Evolutionary conservation across 2,329 filamentous ascomycete species (phyloP).

Genomic region (Orbilia ellipsospora): DNA sequence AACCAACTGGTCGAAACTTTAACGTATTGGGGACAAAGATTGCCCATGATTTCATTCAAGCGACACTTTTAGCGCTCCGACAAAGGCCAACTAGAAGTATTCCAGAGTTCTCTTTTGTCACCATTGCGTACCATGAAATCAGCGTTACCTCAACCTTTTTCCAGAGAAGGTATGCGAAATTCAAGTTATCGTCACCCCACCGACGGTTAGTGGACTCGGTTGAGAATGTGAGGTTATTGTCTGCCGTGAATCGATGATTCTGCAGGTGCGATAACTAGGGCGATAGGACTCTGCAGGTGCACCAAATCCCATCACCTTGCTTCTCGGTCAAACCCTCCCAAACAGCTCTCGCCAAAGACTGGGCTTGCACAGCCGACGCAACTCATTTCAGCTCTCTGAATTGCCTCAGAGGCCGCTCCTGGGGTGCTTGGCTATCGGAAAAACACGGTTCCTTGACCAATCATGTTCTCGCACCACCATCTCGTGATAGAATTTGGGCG

Average conservation of each 20-base stretch:
- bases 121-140: background rate
- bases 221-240: background rate
- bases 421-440: slow-evolving; percentile 25
- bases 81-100: too few relatives aligned
- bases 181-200: background rate
- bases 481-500: slow-evolving; percentile 41
- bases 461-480: slow-evolving; percentile 51
- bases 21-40: background rate
- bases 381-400: slow-evolving; percentile 21
- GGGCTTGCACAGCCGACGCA: slow-evolving; percentile 24
- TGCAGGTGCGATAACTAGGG: slow-evolving; percentile 21
- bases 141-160: background rate
- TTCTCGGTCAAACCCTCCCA: slow-evolving; percentile 7
- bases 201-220: background rate
- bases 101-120: too few relatives aligned
- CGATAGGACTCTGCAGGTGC: slow-evolving; percentile 29
- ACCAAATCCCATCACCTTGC: slow-evolving; percentile 13
- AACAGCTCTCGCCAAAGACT: slow-evolving; percentile 11
- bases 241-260: slow-evolving; percentile 15
- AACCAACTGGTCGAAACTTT: too few relatives aligned
- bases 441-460: slow-evolving; percentile 33
- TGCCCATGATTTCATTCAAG: slow-evolving; percentile 9
- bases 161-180: too few relatives aligned
- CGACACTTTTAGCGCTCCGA: background rate
- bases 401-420: slow-evolving; percentile 37